phyloP scores from a whole-genome alignment of 345 rosid species.

The Lepidium sativum region DNA sequence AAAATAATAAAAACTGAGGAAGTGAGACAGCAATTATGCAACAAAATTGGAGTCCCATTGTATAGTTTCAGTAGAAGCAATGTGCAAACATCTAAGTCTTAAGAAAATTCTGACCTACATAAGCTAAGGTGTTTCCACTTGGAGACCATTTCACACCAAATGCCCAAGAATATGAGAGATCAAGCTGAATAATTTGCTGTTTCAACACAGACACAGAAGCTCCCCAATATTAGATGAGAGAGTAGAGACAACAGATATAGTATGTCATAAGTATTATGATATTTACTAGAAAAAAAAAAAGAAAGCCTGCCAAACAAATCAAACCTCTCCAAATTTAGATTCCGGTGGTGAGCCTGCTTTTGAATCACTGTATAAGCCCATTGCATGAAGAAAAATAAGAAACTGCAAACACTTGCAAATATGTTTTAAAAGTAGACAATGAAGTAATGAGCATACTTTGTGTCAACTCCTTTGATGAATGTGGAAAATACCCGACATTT shows the following conservation, averaged over 20 bases:
- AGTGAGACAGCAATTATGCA: constrained; percentile 7
- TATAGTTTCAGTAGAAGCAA: background rate
- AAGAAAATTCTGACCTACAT: constrained; percentile 70
- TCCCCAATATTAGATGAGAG: background rate
- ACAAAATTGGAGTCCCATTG: background rate
- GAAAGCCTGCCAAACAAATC: constrained; percentile 16
- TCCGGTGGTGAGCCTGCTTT: constrained; percentile 61
- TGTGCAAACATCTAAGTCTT: background rate
- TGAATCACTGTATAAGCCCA: constrained; percentile 49
- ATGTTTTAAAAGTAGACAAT: background rate
- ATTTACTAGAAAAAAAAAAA: background rate
- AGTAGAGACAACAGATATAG: background rate
- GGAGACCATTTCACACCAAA: constrained; percentile 99
- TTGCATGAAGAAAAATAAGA: constrained; percentile 18
- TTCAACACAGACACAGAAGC: constrained; percentile 14
- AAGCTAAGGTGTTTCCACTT: constrained; percentile 91
- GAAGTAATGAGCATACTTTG: constrained; percentile 40
- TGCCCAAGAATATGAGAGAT: constrained; percentile 97
- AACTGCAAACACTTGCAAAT: background rate
- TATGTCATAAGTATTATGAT: background rate
- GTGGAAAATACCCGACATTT: constrained; percentile 95
- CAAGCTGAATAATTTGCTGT: constrained; percentile 98
- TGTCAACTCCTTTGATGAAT: constrained; percentile 96
- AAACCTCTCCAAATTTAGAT: constrained; percentile 92
- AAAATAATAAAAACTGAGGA: constrained; percentile 13